These are phyloP conservation scores for Arthrobotrys sphaeroides DNA, from an alignment of 2,329 filamentous ascomycete species.

Conservation along the genomic window DNA sequence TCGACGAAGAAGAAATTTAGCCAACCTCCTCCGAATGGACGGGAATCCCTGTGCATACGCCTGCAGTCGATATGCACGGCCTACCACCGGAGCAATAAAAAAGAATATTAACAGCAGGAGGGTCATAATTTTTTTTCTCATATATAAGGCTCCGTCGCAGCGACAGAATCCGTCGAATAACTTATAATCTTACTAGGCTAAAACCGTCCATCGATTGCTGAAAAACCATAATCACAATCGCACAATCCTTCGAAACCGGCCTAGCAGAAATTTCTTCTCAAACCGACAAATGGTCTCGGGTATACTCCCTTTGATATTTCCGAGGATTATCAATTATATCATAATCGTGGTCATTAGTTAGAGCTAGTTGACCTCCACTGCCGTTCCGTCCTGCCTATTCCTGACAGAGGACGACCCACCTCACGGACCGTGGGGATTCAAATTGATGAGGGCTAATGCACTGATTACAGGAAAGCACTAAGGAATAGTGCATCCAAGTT, in stretches of 20 bases:
- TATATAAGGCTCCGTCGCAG: slow-evolving; percentile 18
- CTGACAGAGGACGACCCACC: slow-evolving; percentile 8
- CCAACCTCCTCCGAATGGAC: slow-evolving; percentile 6
- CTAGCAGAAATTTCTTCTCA: not conserved
- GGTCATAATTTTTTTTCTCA: no score
- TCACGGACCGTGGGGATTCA: not conserved
- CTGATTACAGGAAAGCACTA: not conserved
- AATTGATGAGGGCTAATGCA: not conserved
- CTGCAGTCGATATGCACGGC: slow-evolving; percentile 16
- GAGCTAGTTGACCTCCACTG: no score
- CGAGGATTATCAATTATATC: slow-evolving; percentile 1
- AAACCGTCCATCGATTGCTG: not conserved
- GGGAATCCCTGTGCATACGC: not conserved
- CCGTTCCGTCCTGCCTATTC: slow-evolving; percentile 23
- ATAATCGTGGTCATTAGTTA: not conserved
- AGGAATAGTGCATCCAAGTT: not conserved
- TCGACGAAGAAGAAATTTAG: slow-evolving; percentile 8
- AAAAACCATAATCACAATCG: not conserved
- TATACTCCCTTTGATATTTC: not conserved
- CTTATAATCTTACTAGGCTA: slow-evolving; percentile 2
- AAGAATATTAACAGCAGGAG: not conserved
- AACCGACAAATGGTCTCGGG: not conserved
- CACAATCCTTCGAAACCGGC: no score
- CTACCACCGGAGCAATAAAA: not conserved
- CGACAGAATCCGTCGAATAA: not conserved